Evolutionary conservation across 2,329 filamentous ascomycete genomes (phyloP), one percentile per base, ranked within the genome.

Genomic region (Dactylonectria macrodidyma): DNA sequence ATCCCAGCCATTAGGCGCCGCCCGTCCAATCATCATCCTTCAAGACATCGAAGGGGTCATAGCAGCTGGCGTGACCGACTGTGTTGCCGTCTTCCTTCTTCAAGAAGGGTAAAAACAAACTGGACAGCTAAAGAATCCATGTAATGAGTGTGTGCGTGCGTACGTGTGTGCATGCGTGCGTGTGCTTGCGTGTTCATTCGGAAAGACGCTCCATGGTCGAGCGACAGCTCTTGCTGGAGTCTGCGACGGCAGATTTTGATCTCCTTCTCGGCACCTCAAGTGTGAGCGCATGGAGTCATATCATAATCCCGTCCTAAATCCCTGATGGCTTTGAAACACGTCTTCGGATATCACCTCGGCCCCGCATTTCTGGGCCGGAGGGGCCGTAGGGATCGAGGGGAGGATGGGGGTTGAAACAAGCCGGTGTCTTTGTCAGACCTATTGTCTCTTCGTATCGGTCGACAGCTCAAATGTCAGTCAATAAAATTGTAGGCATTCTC

Each of bases 401-500:
- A 62, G 36, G 62, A 67, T 60, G 62, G 65, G 72, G 69, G 46
- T 67, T 73, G 67, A 74, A 74, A 75, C 73, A 60, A 67, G 62
- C 72, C 58, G 59, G 70, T 55, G 59, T 71, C 54, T 52, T 62
- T 62, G 51, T 36, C 38, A 55, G 38, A 44, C 54, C 59, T 47
- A 24, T 59, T 48, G 47, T 52, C 46, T 62, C 30, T 54, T n/a
- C 50, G n/a, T 41, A 38, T 50, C 57, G 33, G 54, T 62, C 5
- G 54, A 62, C 46, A 58, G 48, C 19, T 36, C 19, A 41, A 54
- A 54, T 66, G 59, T 62, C 54, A 54, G 54, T 62, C 61, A 38
- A 52, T 56, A 52, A 62, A 60, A 66, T 66, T 50, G 41, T 59
- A 65, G 62, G 56, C 34, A 38, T 62, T 62, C 55, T 55, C 34